Percentiles rank a stretch among this genome's conserved stretches.
Evolutionary conservation across 148 eudicot genomes (phyloP).

Genomic region (Vaccinium darrowii): DNA sequence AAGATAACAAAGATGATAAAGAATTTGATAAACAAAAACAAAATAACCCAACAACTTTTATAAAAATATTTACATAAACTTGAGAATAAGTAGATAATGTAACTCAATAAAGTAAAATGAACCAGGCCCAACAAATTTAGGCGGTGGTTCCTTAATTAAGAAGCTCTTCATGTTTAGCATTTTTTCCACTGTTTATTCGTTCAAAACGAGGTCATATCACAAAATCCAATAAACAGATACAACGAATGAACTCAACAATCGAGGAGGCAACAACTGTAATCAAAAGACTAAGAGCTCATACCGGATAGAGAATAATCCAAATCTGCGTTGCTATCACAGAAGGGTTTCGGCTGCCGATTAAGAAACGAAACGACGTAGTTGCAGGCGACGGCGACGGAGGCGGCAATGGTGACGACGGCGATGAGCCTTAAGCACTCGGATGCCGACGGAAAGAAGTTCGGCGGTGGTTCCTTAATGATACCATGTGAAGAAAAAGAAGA

Average conservation of each 20-base stretch:
- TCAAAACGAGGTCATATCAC: background rate
- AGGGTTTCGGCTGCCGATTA: conserved; percentile 42
- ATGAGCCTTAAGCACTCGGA: conserved; percentile 55
- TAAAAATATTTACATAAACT: too few relatives aligned
- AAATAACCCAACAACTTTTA: background rate
- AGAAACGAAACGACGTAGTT: conserved; percentile 26
- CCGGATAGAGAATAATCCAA: conserved; percentile 43
- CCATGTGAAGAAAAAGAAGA: conserved; percentile 31
- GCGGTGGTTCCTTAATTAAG: too few relatives aligned
- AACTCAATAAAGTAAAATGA: too few relatives aligned
- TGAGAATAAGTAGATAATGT: too few relatives aligned
- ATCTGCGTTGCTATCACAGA: conserved; percentile 55
- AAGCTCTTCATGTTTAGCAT: background rate
- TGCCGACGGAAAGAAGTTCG: conserved; percentile 53
- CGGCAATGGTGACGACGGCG: conserved; percentile 54
- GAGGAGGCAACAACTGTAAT: background rate
- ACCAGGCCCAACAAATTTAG: too few relatives aligned
- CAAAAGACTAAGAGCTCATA: conserved; percentile 12
- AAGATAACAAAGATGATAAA: background rate
- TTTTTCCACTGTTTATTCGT: background rate
- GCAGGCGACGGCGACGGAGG: conserved; percentile 48
- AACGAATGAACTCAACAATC: background rate
- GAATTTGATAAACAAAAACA: background rate
- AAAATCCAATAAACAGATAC: background rate
- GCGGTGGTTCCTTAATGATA: conserved; percentile 45